phyloP scores from a whole-genome alignment of 768 basidiomycete species.

The Trichaptum fuscoviolaceum region DNA sequence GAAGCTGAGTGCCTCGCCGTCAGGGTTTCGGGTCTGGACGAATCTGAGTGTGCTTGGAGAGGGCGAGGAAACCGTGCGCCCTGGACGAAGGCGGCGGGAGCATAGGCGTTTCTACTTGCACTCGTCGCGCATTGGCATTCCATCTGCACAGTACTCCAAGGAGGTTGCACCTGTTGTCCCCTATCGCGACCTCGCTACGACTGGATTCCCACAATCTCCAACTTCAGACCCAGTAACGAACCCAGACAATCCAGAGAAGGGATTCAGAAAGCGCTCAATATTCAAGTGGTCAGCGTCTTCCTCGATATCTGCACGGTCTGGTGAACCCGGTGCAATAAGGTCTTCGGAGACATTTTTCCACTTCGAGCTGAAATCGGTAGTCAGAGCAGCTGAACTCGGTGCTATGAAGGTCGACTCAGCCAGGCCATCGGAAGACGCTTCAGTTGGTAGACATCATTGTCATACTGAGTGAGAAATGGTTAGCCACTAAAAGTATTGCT shows the following conservation, averaged over 20 bases:
- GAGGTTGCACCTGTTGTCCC: conserved; percentile 82
- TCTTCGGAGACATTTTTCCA: conserved; percentile 77
- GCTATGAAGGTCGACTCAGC: not conserved
- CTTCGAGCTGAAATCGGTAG: conserved; percentile 71
- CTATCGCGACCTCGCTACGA: conserved; percentile 30
- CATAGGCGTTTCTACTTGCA: conserved; percentile 97
- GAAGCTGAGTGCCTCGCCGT: too few species aligned
- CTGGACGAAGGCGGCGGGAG: too few species aligned
- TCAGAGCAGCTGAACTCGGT: conserved; percentile 58
- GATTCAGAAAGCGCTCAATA: not conserved
- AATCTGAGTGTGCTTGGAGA: too few species aligned
- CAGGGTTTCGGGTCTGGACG: too few species aligned
- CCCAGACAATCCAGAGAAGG: conserved; percentile 5
- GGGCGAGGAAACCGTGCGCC: too few species aligned
- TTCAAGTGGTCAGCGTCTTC: not conserved
- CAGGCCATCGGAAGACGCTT: not conserved
- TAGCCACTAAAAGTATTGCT: too few species aligned
- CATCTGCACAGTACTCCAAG: conserved; percentile 32
- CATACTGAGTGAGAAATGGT: not conserved
- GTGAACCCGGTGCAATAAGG: conserved; percentile 9
- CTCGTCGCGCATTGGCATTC: conserved; percentile 70
- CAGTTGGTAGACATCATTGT: not conserved
- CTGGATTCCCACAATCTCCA: not conserved
- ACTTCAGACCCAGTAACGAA: not conserved
- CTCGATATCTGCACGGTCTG: conserved; percentile 6